These are phyloP conservation scores for Esteya vermicola DNA, from an alignment of 2,329 filamentous ascomycete species.

Conservation along the genomic window DNA sequence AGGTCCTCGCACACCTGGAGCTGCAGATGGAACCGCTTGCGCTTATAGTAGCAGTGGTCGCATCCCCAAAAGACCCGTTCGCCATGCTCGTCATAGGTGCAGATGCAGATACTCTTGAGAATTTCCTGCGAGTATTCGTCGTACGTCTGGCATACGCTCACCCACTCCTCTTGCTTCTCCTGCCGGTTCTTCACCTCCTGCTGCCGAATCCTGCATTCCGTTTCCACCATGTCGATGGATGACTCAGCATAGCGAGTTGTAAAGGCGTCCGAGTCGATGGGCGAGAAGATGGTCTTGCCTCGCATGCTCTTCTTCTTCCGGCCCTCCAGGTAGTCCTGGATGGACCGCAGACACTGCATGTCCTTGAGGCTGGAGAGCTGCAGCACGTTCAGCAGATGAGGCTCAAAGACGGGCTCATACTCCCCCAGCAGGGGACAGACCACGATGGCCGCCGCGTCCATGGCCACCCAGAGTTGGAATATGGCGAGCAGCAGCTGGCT, in stretches of 20 bases:
- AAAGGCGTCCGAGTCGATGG: constrained; percentile 25
- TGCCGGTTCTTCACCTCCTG: constrained; percentile 5
- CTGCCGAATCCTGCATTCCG: constrained; percentile 14
- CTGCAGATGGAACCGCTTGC: constrained; percentile 15
- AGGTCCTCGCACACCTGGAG: constrained; percentile 26
- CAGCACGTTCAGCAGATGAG: constrained; percentile 37
- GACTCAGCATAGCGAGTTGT: constrained; percentile 29
- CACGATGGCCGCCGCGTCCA: constrained; percentile 33
- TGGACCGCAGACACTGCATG: constrained; percentile 31
- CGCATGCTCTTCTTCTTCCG: constrained; percentile 17
- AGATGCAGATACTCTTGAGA: constrained; percentile 18
- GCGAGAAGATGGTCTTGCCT: constrained; percentile 31
- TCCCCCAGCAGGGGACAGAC: constrained; percentile 31
- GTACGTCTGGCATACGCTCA: constrained; percentile 15
- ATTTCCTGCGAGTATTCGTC: constrained; percentile 17
- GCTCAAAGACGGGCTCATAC: constrained; percentile 35
- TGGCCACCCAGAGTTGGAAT: constrained; percentile 41
- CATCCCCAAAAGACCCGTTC: constrained; percentile 16
- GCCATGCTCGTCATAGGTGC: constrained; percentile 12
- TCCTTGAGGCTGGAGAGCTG: constrained; percentile 31
- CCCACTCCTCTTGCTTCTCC: constrained; percentile 22
- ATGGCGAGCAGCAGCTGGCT: constrained; percentile 37
- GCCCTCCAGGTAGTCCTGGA: constrained; percentile 33
- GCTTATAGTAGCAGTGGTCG: constrained; percentile 20
- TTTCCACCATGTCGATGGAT: constrained; percentile 11